A percentile compares a stretch with the other conserved stretches of the same genome.
phyloP scores from a whole-genome alignment of 2,329 filamentous ascomycete genomes.

The Paraphaeosphaeria sporulosa region DNA sequence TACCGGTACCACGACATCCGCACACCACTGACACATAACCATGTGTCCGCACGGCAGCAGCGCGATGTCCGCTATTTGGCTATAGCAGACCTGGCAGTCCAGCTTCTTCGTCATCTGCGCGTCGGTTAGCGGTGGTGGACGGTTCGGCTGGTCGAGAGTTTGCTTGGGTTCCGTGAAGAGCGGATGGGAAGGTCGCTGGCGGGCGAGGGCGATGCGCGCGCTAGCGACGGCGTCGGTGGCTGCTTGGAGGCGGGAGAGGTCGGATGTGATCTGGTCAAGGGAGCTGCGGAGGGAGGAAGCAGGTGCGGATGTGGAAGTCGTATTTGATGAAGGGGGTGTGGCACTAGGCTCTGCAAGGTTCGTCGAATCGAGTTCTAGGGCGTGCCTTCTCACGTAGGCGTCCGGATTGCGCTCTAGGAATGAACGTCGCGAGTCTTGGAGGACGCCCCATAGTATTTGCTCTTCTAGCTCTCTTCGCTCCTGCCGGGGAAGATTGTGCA shows the following conservation, averaged over 20 bases:
- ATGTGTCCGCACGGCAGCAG: slow-evolving; percentile 63
- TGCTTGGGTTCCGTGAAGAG: slow-evolving; percentile 22
- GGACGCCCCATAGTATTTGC: slow-evolving; percentile 42
- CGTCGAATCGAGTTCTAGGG: not conserved
- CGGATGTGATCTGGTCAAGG: slow-evolving; percentile 27
- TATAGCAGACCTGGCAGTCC: slow-evolving; percentile 62
- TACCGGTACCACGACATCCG: slow-evolving; percentile 58
- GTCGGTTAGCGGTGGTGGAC: slow-evolving; percentile 58
- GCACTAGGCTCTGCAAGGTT: not conserved
- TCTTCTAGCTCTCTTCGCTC: slow-evolving; percentile 43
- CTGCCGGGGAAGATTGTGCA: slow-evolving; percentile 30
- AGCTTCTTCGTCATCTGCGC: slow-evolving; percentile 59
- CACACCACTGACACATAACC: slow-evolving; percentile 64
- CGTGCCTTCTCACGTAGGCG: slow-evolving; percentile 33
- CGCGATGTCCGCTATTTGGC: slow-evolving; percentile 60
- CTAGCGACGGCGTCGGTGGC: slow-evolving; percentile 25
- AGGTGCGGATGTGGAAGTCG: slow-evolving; percentile 8
- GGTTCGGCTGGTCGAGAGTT: slow-evolving; percentile 55
- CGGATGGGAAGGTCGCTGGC: slow-evolving; percentile 15
- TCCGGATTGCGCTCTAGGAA: slow-evolving; percentile 23
- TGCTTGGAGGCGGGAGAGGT: slow-evolving; percentile 27
- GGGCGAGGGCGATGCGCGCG: slow-evolving; percentile 25
- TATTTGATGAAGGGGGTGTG: slow-evolving; percentile 10
- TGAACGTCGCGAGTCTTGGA: slow-evolving; percentile 34
- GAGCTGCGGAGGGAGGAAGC: slow-evolving; percentile 25